A percentile compares a stretch with the other conserved stretches of the same genome.
Conservation (phyloP, 176 grass and related monocot species). For the Sorghum bicolor region Sorghum_bicolor_NCBIv3 NC_012872.2:66061501-66062000, state of each 20-base stretch:
- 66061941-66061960: background rate
- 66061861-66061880: constrained; percentile 1
- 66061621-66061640: background rate
- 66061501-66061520: constrained; percentile 31
- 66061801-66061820: background rate
- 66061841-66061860: background rate
- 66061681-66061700: constrained; percentile 11
- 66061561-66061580: constrained; percentile 39
- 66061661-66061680: constrained; percentile 22
- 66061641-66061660: background rate
- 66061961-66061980: background rate
- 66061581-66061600: constrained; percentile 40
- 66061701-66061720: constrained; percentile 16
- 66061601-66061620: constrained; percentile 23
- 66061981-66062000: background rate
- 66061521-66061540: constrained; percentile 24
- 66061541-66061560: constrained; percentile 18
- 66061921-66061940: background rate
- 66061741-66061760: constrained; percentile 22
- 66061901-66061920: background rate
- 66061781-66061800: constrained; percentile 12
- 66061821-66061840: constrained; percentile 8
- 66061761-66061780: constrained; percentile 17
- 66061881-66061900: background rate
- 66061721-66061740: constrained; percentile 24